Conservation (phyloP, 306 rosid species). For the Amphicarpaea edgeworthii region DNA sequence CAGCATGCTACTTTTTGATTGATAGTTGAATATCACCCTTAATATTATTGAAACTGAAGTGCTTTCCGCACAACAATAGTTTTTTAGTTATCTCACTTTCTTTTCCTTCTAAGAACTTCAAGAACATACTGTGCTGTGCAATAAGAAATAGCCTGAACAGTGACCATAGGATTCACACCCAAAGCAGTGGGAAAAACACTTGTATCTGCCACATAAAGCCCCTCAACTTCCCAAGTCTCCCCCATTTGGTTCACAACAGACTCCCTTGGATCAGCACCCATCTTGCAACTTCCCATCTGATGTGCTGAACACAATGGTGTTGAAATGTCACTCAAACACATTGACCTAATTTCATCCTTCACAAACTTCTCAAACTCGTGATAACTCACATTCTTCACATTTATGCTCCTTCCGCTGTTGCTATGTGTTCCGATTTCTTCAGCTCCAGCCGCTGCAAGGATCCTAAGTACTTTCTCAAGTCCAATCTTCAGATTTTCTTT, state of each 20-base stretch:
- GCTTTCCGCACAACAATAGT: neutral
- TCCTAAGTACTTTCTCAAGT: conserved; percentile 70
- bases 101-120: conserved; percentile 66
- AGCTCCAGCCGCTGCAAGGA: conserved; percentile 86
- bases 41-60: neutral
- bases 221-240: conserved; percentile 85
- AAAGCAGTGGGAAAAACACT: conserved; percentile 89
- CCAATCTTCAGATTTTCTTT: conserved; percentile 63
- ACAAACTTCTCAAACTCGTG: conserved; percentile 73
- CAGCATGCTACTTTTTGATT: neutral
- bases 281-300: conserved; percentile 89
- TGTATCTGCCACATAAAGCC: conserved; percentile 72
- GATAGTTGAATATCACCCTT: neutral
- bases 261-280: conserved; percentile 61
- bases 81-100: neutral
- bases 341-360: conserved; percentile 72
- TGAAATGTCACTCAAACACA: conserved; percentile 51
- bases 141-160: conserved; percentile 81
- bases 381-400: conserved; percentile 61
- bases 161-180: conserved; percentile 89
- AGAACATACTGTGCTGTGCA: conserved; percentile 79
- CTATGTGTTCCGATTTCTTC: conserved; percentile 90
- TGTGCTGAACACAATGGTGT: conserved; percentile 78
- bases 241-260: conserved; percentile 80
- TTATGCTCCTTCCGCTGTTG: conserved; percentile 57